Evolutionary conservation across 805 yeast genomes (phyloP), one percentile per base, ranked within the genome.

Genomic region (Danielia reshetovae): DNA sequence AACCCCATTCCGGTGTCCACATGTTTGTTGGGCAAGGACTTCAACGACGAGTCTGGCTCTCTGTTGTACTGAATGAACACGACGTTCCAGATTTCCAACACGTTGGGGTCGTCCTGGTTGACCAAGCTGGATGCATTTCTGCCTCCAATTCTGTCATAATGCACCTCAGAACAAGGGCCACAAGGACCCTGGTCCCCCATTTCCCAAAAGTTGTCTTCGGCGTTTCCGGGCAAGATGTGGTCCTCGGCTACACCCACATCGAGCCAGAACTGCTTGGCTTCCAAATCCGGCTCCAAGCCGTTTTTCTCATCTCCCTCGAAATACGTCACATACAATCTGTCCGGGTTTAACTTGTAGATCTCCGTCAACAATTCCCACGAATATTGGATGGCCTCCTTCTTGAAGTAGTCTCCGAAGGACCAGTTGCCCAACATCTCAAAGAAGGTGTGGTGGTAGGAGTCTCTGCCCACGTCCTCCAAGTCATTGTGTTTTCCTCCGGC

Each of bases 141-240:
- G 39, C 97, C 97, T 47, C 98, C 98, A 46, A 93, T 88, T 67
- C 98, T 81, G 65, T 93, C 99, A 62, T 87, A 93, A 64, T 93
- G 99, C 50, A 93, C 76, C 65, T 93, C 99, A 16, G 95, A 84
- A 68, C 98, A 94, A 34, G 99, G 99, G 44, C 99, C 99, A 72
- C 99, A 93, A 31, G 99, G 99, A 48, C 99, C 99, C 70, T 90
- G 97, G 57, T 94, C 99, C 53, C 99, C 99, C 99, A 93, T 93
- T 71, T 93, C 99, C 99, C 99, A 93, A 65, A 93, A 93, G 68
- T 93, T 93, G 61, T 93, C 99, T 56, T 79, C 70, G 35, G 81
- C 85, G 48, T 80, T 69, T 38, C 99, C 99, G 14, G 96, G 95
- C 48, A 93, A 70, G 49, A 93, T 90, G 59, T 88, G 97, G 58